Percentiles rank a stretch among this genome's conserved stretches.
Conservation (phyloP, 768 basidiomycete genomes). For the Kwoniella dejecticola region DNA sequence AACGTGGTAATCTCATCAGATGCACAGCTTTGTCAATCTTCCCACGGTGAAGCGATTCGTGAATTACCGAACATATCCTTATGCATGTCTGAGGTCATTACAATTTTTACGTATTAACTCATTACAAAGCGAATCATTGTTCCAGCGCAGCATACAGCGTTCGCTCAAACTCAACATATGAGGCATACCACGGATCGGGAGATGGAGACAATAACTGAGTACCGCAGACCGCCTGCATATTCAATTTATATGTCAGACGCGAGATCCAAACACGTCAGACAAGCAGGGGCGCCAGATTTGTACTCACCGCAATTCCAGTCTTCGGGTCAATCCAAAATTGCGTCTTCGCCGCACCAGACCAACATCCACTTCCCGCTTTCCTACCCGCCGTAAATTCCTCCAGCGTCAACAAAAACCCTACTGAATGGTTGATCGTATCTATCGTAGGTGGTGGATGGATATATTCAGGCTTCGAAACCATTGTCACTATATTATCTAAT, state of each 20-base stretch:
- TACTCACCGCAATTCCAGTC: slow-evolving; percentile 41
- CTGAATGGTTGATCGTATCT: slow-evolving; percentile 35
- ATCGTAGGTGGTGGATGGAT: slow-evolving; percentile 22
- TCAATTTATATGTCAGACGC: not conserved
- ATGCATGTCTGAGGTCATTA: too few species aligned
- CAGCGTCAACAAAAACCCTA: slow-evolving; percentile 32
- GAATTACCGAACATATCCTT: too few species aligned
- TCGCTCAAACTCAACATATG: slow-evolving; percentile 24
- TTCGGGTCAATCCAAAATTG: slow-evolving; percentile 45
- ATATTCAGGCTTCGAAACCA: slow-evolving; percentile 24
- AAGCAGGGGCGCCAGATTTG: not conserved
- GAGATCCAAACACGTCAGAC: too few species aligned
- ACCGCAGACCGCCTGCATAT: slow-evolving; percentile 19
- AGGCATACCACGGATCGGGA: slow-evolving; percentile 25
- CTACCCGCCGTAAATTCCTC: slow-evolving; percentile 29
- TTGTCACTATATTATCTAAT: slow-evolving; percentile 17
- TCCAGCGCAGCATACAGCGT: slow-evolving; percentile 21
- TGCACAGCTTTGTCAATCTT: too few species aligned
- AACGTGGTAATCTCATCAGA: too few species aligned
- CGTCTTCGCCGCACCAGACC: slow-evolving; percentile 38
- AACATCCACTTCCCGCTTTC: slow-evolving; percentile 39
- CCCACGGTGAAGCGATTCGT: too few species aligned
- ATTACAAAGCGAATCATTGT: not conserved
- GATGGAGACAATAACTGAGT: slow-evolving; percentile 27
- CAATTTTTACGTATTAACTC: too few species aligned